Conservation (phyloP, 2,329 filamentous ascomycete species). For the Phaeoacremonium minimum region DNA sequence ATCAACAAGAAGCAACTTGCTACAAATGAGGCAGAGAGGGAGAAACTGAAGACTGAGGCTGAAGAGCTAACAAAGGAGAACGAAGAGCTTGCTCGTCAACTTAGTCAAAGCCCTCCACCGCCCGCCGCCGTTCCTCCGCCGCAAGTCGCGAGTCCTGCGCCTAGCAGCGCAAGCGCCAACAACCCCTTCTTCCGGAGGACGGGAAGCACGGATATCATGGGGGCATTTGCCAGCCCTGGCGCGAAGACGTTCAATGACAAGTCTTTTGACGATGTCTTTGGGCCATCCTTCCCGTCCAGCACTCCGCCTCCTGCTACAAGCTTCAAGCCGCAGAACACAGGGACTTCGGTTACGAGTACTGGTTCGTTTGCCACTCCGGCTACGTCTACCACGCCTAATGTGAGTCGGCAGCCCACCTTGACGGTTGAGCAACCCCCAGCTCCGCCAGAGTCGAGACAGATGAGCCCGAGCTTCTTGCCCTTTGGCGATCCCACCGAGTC, state of each 20-base stretch:
- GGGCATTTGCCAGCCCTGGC: slow-evolving; percentile 45
- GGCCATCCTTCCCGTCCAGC: slow-evolving; percentile 60
- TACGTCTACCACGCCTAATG: slow-evolving; percentile 53
- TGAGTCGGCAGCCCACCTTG: slow-evolving; percentile 58
- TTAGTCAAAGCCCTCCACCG: slow-evolving; percentile 44
- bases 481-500: slow-evolving; percentile 65
- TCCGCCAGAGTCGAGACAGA: slow-evolving; percentile 70
- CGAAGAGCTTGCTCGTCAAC: slow-evolving; percentile 52
- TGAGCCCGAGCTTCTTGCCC: slow-evolving; percentile 72
- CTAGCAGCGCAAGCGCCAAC: slow-evolving; percentile 68
- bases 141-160: slow-evolving; percentile 64
- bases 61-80: slow-evolving; percentile 62
- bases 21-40: slow-evolving; percentile 83
- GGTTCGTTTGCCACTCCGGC: slow-evolving; percentile 50
- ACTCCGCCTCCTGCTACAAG: slow-evolving; percentile 47
- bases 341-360: slow-evolving; percentile 48
- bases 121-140: slow-evolving; percentile 28
- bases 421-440: slow-evolving; percentile 54
- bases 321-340: slow-evolving; percentile 59
- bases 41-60: slow-evolving; percentile 79
- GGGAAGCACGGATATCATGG: slow-evolving; percentile 56
- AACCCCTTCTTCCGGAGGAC: slow-evolving; percentile 90
- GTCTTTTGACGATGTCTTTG: slow-evolving; percentile 85
- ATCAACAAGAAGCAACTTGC: slow-evolving; percentile 98
- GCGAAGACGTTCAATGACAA: slow-evolving; percentile 52